Percentiles rank a stretch among this genome's conserved stretches.
These are phyloP conservation scores for Stereum hirsutum DNA, from an alignment of 1,284 basidiomycete species.

Conservation along the genomic window DNA sequence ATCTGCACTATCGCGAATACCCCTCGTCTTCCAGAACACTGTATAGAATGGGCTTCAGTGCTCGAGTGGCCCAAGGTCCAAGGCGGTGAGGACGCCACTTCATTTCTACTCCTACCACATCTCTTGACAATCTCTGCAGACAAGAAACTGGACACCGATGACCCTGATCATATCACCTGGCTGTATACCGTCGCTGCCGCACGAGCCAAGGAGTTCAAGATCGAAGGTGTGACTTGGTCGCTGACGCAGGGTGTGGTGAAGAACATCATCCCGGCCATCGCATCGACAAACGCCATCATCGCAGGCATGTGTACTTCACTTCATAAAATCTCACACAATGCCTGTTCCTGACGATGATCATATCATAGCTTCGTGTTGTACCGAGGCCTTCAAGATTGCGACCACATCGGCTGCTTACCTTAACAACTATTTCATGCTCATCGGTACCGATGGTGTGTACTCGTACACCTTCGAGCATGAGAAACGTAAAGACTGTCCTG, in stretches of 20 bases:
- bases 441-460: conserved; percentile 95
- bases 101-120: background rate
- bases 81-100: conserved; percentile 44
- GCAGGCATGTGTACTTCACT: conserved; percentile 46
- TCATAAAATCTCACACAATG: conserved; percentile 1
- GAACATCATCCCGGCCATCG: conserved; percentile 98
- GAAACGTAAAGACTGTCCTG: conserved; percentile 88
- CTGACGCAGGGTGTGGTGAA: conserved; percentile 98
- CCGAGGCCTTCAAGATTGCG: conserved; percentile 98
- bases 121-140: conserved; percentile 35
- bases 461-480: conserved; percentile 98
- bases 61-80: conserved; percentile 94
- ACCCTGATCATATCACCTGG: conserved; percentile 97
- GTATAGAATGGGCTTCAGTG: conserved; percentile 99
- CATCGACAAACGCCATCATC: conserved; percentile 94
- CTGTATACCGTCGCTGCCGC: conserved; percentile 72
- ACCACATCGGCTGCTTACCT: conserved; percentile 91
- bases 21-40: conserved; percentile 95
- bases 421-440: conserved; percentile 98
- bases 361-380: conserved; percentile 84
- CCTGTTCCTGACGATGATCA: background rate
- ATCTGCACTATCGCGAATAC: conserved; percentile 99
- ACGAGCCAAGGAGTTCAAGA: conserved; percentile 89
- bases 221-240: conserved; percentile 97
- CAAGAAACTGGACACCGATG: conserved; percentile 92